Percentiles rank a stretch among this genome's conserved stretches.
Evolutionary conservation across 2,329 filamentous ascomycete genomes (phyloP).

Genomic region (Cadophora malorum): DNA sequence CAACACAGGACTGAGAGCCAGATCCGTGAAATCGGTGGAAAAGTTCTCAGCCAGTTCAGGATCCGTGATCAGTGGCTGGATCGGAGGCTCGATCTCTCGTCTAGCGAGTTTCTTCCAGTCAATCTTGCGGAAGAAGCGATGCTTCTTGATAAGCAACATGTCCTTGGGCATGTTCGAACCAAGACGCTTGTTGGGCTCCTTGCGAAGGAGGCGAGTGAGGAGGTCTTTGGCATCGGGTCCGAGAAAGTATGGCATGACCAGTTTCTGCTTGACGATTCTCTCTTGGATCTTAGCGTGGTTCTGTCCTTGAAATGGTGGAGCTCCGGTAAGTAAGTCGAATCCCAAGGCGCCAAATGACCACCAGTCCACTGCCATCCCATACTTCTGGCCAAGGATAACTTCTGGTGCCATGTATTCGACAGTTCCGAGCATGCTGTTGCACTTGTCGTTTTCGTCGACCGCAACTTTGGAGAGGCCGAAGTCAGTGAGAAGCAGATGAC

Average conservation of each 20-base stretch:
- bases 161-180: conserved; percentile 91
- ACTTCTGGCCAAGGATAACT: conserved; percentile 84
- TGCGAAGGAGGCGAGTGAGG: conserved; percentile 85
- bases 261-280: conserved; percentile 93
- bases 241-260: conserved; percentile 87
- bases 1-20: conserved; percentile 78
- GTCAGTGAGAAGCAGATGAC: conserved; percentile 92
- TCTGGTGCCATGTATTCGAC: conserved; percentile 99
- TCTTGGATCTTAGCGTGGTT: conserved; percentile 96
- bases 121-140: conserved; percentile 96
- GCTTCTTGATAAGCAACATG: conserved; percentile 81
- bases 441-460: conserved; percentile 70
- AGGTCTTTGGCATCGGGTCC: conserved; percentile 93
- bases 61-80: conserved; percentile 92
- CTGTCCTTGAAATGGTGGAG: conserved; percentile 86
- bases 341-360: conserved; percentile 96
- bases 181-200: conserved; percentile 89
- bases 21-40: conserved; percentile 84
- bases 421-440: conserved; percentile 91
- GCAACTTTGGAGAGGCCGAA: conserved; percentile 97
- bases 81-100: conserved; percentile 85
- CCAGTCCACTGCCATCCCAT: conserved; percentile 96
- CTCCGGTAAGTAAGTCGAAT: conserved; percentile 90
- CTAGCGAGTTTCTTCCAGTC: conserved; percentile 89
- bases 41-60: conserved; percentile 98